Evolutionary conservation across 768 basidiomycete genomes (phyloP), one percentile per base, ranked within the genome.

Genomic region (Mycena polygramma): DNA sequence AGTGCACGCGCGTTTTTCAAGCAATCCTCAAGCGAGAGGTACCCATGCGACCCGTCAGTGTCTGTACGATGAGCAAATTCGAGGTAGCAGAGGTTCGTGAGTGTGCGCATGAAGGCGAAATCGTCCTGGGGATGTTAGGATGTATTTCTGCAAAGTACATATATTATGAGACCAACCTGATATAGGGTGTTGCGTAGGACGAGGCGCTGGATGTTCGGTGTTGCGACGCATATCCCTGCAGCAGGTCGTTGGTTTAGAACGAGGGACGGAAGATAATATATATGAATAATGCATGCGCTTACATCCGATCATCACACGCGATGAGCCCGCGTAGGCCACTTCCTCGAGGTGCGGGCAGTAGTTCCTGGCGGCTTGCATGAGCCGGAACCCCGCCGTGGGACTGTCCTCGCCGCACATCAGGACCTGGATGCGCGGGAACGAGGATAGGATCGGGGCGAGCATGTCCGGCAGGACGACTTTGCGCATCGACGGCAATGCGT

Each of bases 191-290:
- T 37, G 20, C 49, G 61, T 10, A 62, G 39, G 11, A 62, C 51
- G n/a, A 62, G 61, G 22, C 61, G 61, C 22, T 52, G 36, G 30
- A 62, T 51, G 17, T 62, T 52, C 14, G 61, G 61, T 7, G 48
- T 51, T 7, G 48, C 24, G 5, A 51, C 48, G 13, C 49, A 10
- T 37, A 62, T 51, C 49, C 48, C 61, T 62, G 48, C 7, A 37
- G 19, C 30, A 39, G 35, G 14, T 41, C 8, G 41, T 41, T 10
- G 15, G 8, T 10, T 41, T 41, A 41, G 2, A 7, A 7, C 15
- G 19, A 17, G 24, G n/a, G 10, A 26, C 20, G 24, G 19, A 46
- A 11, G 17, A 22, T 2, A 59, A n/a, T n/a, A n/a, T n/a, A n/a
- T n/a, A n/a, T n/a, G n/a, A n/a, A n/a, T n/a, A n/a, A 10, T n/a